Conservation (phyloP, 371 early-diverging fungal genomes). For the Encephalitozoon romaleae region DNA sequence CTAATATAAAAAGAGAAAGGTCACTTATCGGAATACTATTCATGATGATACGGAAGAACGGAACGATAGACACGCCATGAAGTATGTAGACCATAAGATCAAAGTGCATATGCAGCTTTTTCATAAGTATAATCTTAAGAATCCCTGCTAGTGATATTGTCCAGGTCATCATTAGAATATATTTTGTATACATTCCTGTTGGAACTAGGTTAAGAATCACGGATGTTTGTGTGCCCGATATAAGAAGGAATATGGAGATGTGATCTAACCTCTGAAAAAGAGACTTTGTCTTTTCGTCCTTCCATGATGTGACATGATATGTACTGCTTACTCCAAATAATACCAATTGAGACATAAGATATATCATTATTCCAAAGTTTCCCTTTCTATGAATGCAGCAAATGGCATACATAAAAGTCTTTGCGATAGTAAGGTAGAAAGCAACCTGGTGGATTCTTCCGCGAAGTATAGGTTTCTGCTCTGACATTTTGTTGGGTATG, state of each 20-base stretch:
- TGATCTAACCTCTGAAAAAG: conserved; percentile 57
- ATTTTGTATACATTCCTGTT: background rate
- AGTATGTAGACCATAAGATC: conserved; percentile 58
- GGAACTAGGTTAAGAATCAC: conserved; percentile 38
- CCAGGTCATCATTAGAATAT: conserved; percentile 48
- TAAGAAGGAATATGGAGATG: conserved; percentile 60
- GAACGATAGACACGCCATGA: conserved; percentile 57
- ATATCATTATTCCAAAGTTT: conserved; percentile 31
- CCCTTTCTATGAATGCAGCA: conserved; percentile 3
- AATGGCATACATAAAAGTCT: conserved; percentile 12
- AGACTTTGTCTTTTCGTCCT: conserved; percentile 28
- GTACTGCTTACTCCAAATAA: conserved; percentile 59
- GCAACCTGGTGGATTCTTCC: conserved; percentile 59
- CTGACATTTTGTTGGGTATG: background rate
- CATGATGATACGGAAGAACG: conserved; percentile 44
- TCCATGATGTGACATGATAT: conserved; percentile 57
- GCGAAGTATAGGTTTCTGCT: conserved; percentile 46
- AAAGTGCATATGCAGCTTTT: conserved; percentile 40
- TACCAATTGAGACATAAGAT: conserved; percentile 54
- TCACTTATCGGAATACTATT: conserved; percentile 18
- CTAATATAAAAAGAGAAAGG: conserved; percentile 40
- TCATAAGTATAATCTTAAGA: conserved; percentile 51
- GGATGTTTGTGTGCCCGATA: conserved; percentile 61
- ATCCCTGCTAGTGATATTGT: conserved; percentile 53
- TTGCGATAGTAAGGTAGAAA: conserved; percentile 41